Base-by-base conservation (phyloP, 2,329 filamentous ascomycete species). In the Trichophaea hybrida region DNA sequence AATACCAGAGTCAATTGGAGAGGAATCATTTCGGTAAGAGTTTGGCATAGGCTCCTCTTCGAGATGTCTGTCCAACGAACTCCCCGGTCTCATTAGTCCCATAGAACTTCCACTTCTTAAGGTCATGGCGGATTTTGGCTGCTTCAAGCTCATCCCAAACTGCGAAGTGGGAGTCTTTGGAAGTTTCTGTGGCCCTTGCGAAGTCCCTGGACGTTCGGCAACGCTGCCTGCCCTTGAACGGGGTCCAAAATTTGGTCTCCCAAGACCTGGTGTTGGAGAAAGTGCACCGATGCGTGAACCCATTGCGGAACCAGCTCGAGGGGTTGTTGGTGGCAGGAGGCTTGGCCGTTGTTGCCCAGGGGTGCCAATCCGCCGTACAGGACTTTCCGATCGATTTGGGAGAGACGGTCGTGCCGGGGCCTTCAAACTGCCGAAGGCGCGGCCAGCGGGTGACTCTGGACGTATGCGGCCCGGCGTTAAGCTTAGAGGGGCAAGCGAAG, bases 361-460 rank as follows among this genome's bases (percentile, higher is more conserved):
- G 51, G 81, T 65, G n/a, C 46, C 73, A 67, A 80, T 84, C 66
- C 55, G 34, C 34, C 86, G 82, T 38, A 86, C 77, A 2, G 91
- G 93, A 1, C 91, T 96, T 65, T 95, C 90, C 4, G 93, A 86
- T 34, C 90, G 85, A 13, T 34, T 13, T 56, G 86, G 81, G n/a
- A 95, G 76, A 1, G 90, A 94, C 6, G 84, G 82, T 60, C 89
- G 34, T 55, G n/a, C 46, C 46, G 24, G 81, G 40, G 59, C 55
- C 43, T 50, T 64, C 32, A 60, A 60, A 31, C 59, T 54, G 13
- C 61, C 61, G 32, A 64, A 64, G 8, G 38, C 55, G 51, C 52
- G 66, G 50, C 49, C 63, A 44, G 54, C 65, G 46, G 37, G 59
- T 37, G 56, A 62, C 60, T 53, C 61, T 51, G 58, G 55, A 59